Evolutionary conservation across 805 yeast species (phyloP).

Genomic region (Barnettozyma wickerhamii): DNA sequence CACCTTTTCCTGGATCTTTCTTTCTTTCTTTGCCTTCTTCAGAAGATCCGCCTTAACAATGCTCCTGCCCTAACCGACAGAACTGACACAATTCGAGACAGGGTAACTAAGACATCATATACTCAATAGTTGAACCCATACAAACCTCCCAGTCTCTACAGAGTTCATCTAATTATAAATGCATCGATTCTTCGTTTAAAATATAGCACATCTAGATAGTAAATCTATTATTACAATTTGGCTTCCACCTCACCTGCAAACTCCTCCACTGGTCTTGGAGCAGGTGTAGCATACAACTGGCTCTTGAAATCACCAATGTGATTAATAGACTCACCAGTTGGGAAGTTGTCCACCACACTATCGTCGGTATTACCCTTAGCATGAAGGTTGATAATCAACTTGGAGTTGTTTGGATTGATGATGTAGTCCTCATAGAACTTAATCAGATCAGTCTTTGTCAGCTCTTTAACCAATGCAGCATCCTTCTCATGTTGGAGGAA

Average conservation of each 20-base stretch:
- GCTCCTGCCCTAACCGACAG: no score
- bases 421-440: constrained; percentile 48
- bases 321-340: constrained; percentile 43
- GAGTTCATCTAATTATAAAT: no score
- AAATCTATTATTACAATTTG: constrained; percentile 21
- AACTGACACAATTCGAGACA: no score
- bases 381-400: constrained; percentile 57
- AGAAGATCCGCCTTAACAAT: no score
- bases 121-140: no score
- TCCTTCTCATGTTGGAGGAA: constrained; percentile 55
- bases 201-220: no score
- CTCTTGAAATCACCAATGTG: constrained; percentile 55
- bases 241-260: constrained; percentile 19
- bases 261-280: constrained; percentile 51
- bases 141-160: no score
- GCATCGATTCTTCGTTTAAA: no score
- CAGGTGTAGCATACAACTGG: constrained; percentile 46
- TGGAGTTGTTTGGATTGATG: constrained; percentile 31
- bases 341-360: constrained; percentile 32
- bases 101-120: no score
- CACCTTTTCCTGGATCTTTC: no score
- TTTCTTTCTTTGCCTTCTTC: no score
- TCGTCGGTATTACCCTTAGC: constrained; percentile 35
- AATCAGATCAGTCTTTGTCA: constrained; percentile 55
- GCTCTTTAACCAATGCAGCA: constrained; percentile 47